Evolutionary conservation across 345 rosid genomes (phyloP), one percentile per base, ranked within the genome.

Genomic region (Linum lewisii): DNA sequence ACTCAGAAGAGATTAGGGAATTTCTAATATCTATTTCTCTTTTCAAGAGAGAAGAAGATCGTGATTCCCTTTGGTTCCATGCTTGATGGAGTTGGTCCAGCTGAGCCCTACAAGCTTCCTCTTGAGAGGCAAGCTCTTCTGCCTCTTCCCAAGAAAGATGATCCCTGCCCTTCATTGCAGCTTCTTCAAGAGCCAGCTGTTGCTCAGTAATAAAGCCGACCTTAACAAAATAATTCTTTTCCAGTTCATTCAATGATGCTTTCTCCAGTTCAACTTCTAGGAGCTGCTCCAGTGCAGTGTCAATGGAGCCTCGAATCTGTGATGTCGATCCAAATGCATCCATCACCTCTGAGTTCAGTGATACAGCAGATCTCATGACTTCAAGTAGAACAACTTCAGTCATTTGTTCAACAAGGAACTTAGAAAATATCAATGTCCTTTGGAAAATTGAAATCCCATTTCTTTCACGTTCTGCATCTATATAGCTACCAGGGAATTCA

Each of bases 91-190:
- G 93, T 62, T 81, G 81, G 66, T 83, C 92, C 69, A 90, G 81
- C 78, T 83, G 90, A 57, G 79, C 85, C 77, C 87, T 78, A 72
- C 88, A 90, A 74, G 93, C 84, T 81, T 90, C 97, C 82, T 87
- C 97, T 73, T 90, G 97, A 58, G 97, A 84, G 62, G 87, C 87
- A 58, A 90, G 84, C 76, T 90, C 95, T 79, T 90, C 97, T 51
- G 95, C 97, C 73, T 90, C 97, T 78, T 90, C 97, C 95, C 97
- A 90, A 19, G 95, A 90, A 45, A 85, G 84, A 75, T 87, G 82
- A 79, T 90, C 95, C 77, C 95, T 79, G 59, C 93, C 82, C 79
- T 83, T 83, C 66, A 81, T 26, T 24, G 97, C 80, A 69, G 88
- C 90, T 82, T 82, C 89, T 72, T 90, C 86, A 36, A 90, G 90